Conservation (phyloP, 345 rosid species). For the Angophora floribunda region DNA sequence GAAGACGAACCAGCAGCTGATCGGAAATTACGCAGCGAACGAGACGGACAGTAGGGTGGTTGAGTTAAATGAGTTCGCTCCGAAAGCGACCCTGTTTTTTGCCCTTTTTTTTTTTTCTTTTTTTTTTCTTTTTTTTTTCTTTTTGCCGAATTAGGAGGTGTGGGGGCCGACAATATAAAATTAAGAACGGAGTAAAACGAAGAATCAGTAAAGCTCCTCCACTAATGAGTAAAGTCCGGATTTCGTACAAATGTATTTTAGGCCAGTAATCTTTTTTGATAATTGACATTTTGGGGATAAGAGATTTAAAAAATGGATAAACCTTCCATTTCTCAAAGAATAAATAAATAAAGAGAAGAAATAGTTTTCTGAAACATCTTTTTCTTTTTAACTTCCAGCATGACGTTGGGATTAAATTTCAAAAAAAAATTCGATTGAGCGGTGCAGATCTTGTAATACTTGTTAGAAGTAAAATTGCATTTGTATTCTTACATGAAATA, state of each 20-base stretch:
- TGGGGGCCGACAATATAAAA: background rate
- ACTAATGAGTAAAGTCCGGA: background rate
- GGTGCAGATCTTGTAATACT: fast-evolving
- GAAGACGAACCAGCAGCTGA: background rate
- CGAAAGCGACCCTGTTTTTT: background rate
- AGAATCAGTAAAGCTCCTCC: background rate
- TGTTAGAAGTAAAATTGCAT: background rate
- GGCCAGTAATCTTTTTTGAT: background rate
- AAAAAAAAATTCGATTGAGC: background rate
- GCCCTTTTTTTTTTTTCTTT: too few relatives aligned
- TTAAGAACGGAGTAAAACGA: background rate
- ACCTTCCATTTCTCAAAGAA: background rate
- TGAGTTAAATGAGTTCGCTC: background rate
- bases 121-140: background rate
- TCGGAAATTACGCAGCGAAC: background rate
- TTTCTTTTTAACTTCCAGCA: background rate
- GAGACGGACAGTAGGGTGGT: background rate
- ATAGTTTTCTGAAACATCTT: background rate
- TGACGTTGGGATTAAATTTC: fast-evolving
- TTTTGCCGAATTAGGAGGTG: background rate
- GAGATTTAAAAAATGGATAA: background rate
- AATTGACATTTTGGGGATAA: background rate
- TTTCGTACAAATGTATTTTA: background rate
- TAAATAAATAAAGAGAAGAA: background rate
- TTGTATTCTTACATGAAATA: background rate